Conservation (phyloP, 2,329 filamentous ascomycete genomes). For the Penicillium janthinellum region DNA sequence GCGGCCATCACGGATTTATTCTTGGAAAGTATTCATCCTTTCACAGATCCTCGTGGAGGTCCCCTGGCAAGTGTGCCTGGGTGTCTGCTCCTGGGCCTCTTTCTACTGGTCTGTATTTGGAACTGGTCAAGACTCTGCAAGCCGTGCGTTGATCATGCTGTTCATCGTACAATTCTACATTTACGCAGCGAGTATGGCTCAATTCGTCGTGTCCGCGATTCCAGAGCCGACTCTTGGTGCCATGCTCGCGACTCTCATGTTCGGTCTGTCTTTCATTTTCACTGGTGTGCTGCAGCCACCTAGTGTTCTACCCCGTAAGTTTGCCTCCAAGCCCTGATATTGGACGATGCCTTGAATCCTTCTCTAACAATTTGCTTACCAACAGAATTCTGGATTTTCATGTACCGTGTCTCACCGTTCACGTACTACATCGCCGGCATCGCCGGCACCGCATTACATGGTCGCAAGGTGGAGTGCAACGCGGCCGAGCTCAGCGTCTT, state of each 20-base stretch:
- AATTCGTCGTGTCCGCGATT: conserved; percentile 15
- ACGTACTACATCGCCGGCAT: conserved; percentile 57
- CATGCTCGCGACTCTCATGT: conserved; percentile 22
- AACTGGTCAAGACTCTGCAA: conserved; percentile 12
- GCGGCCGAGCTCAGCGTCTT: conserved; percentile 69
- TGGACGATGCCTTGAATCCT: no score
- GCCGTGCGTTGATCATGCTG: conserved; percentile 20
- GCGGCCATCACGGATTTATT: conserved; percentile 78
- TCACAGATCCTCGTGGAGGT: conserved; percentile 80
- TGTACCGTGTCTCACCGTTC: conserved; percentile 63
- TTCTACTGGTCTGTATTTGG: conserved; percentile 29
- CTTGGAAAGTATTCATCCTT: conserved; percentile 83
- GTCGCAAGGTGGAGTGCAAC: conserved; percentile 66
- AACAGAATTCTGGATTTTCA: conserved; percentile 61
- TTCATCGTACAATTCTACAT: conserved; percentile 27
- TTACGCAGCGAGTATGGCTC: conserved; percentile 22
- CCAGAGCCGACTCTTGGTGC: conserved; percentile 18
- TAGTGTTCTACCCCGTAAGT: conserved; percentile 59
- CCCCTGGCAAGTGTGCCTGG: conserved; percentile 67
- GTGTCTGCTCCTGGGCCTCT: conserved; percentile 24
- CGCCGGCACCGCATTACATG: conserved; percentile 67
- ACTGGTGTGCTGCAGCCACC: conserved; percentile 63
- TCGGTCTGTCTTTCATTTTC: conserved; percentile 22
- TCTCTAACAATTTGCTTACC: background rate
- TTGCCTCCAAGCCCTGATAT: background rate